Evolutionary conservation across 129 eudicot species (phyloP).

Genomic region (Chrysanthemum seticuspe): DNA sequence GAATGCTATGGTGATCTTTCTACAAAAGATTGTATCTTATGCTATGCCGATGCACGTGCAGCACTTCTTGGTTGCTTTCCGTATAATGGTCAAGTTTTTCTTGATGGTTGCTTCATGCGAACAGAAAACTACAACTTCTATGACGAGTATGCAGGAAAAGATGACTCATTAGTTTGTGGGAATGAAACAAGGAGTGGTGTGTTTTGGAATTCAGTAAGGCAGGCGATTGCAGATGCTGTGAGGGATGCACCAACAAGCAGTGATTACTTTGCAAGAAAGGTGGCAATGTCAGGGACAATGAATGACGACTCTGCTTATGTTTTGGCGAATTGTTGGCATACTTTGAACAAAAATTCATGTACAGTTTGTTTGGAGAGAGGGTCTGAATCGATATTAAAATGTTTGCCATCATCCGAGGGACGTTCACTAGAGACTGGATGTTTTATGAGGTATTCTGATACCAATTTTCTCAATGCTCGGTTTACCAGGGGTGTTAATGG

Average conservation of each 20-base stretch:
- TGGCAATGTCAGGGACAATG: slow-evolving; percentile 13
- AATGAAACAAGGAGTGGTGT: slow-evolving; percentile 35
- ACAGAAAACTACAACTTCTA: not conserved
- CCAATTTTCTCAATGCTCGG: slow-evolving; percentile 52
- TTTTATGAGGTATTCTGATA: slow-evolving; percentile 69
- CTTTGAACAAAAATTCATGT: slow-evolving; percentile 47
- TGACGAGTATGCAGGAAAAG: not conserved
- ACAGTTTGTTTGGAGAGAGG: slow-evolving; percentile 54
- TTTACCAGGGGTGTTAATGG: not conserved
- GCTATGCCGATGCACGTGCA: not conserved
- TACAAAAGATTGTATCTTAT: slow-evolving; percentile 6
- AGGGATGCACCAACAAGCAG: slow-evolving; percentile 35
- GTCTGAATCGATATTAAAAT: slow-evolving; percentile 36
- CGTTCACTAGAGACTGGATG: slow-evolving; percentile 59
- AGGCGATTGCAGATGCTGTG: slow-evolving; percentile 44
- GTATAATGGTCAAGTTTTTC: not conserved
- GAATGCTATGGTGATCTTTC: not conserved
- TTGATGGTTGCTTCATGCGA: not conserved
- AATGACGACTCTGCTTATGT: slow-evolving; percentile 46
- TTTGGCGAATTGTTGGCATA: slow-evolving; percentile 69
- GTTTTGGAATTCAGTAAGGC: slow-evolving; percentile 36
- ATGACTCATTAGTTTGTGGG: slow-evolving; percentile 20
- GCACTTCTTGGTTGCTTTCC: not conserved
- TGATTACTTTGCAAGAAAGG: slow-evolving; percentile 34
- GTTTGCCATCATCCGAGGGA: slow-evolving; percentile 61